phyloP scores from a whole-genome alignment of 2,329 filamentous ascomycete species.

The Fusarium tuaranense region DNA sequence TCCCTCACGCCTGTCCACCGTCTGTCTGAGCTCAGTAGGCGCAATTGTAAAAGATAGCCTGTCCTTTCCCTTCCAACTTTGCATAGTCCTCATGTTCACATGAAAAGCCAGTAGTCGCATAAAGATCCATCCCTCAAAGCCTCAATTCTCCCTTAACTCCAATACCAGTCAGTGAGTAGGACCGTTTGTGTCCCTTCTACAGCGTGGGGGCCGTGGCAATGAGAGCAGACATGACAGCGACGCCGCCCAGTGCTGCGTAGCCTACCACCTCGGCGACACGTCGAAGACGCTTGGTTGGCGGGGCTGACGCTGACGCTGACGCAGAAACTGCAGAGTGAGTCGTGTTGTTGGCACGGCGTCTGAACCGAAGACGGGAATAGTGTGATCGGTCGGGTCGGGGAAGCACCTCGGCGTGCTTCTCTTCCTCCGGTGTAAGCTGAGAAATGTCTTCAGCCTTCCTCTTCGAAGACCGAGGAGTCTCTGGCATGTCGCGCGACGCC shows the following conservation, averaged over 20 bases:
- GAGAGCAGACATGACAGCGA: constrained; percentile 54
- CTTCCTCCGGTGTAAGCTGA: constrained; percentile 27
- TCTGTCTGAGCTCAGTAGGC: neutral
- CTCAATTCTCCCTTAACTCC: constrained; percentile 36
- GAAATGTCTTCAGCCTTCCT: constrained; percentile 48
- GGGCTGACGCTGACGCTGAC: neutral
- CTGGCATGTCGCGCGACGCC: neutral
- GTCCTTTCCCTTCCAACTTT: neutral
- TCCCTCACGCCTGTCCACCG: neutral
- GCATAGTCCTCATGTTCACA: neutral
- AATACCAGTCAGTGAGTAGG: constrained; percentile 6
- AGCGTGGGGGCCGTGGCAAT: constrained; percentile 53
- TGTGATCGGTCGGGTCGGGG: neutral
- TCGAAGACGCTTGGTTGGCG: constrained; percentile 48
- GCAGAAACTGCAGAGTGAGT: neutral
- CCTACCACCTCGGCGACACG: constrained; percentile 52
- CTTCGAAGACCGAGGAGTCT: constrained; percentile 29
- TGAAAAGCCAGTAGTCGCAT: constrained; percentile 2
- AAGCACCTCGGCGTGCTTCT: neutral
- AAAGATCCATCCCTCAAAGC: constrained; percentile 2
- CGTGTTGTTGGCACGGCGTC: neutral
- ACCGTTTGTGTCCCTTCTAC: neutral
- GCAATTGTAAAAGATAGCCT: neutral
- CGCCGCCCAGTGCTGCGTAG: constrained; percentile 52
- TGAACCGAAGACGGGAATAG: neutral